Evolutionary conservation across 768 basidiomycete genomes (phyloP).

Genomic region (Lentinus brumalis): DNA sequence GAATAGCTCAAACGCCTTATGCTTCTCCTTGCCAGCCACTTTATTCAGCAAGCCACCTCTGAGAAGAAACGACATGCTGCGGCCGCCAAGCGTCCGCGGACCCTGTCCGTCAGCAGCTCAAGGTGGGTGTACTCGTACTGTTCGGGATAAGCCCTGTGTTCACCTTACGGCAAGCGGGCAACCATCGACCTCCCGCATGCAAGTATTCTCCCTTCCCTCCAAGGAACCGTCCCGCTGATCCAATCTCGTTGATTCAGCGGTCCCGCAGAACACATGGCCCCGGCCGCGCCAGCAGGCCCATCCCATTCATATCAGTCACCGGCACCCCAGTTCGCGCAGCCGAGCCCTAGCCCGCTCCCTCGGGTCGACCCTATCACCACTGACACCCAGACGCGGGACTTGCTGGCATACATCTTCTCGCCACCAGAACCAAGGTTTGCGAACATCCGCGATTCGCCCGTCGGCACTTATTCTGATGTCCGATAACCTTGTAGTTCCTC

Average conservation of each 20-base stretch:
- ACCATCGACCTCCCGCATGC: constrained; percentile 18
- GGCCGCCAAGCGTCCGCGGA: constrained; percentile 64
- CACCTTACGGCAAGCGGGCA: constrained; percentile 19
- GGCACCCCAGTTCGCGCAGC: constrained; percentile 33
- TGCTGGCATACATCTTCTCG: constrained; percentile 73
- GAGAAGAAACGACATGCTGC: constrained; percentile 75
- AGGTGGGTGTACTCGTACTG: constrained; percentile 20
- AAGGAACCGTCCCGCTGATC: constrained; percentile 5
- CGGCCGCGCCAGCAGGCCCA: constrained; percentile 14
- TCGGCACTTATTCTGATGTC: constrained; percentile 7
- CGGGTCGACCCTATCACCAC: constrained; percentile 51
- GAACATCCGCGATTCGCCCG: constrained; percentile 8
- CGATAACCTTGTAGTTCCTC: constrained; percentile 6
- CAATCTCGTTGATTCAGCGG: constrained; percentile 19
- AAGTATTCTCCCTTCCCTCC: neutral
- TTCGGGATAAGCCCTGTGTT: constrained; percentile 2
- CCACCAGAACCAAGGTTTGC: constrained; percentile 59
- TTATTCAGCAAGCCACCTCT: constrained; percentile 81
- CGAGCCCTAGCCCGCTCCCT: constrained; percentile 11
- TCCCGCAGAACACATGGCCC: constrained; percentile 19
- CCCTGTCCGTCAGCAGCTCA: constrained; percentile 42
- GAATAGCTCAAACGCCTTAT: constrained; percentile 17
- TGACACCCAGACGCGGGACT: constrained; percentile 63
- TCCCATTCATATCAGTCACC: constrained; percentile 29
- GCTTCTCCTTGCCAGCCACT: constrained; percentile 51